Evolutionary conservation across 169 alveolate species (phyloP), one percentile per base, ranked within the genome.

Genomic region (Plasmodium vinckei): DNA sequence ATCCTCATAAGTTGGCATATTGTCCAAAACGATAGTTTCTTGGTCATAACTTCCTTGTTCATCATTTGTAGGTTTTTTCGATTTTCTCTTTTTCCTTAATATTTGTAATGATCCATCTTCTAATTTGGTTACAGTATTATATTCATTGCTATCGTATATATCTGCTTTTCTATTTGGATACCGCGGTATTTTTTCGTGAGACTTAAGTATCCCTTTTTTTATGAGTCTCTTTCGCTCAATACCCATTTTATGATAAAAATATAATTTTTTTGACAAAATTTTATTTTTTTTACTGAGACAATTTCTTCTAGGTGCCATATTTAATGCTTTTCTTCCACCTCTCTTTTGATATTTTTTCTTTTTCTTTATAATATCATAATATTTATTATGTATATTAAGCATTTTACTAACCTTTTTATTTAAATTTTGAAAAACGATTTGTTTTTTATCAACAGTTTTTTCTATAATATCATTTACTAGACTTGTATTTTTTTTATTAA

Each of bases 1-100:
- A 0, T 84, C 91, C 57, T 84, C 91, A 47, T 84, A 84, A 10
- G 91, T 84, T 12, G 91, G 91, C 91, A 84, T 84, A 44, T 57
- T 69, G 23, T 84, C 87, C 73, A 84, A 84, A 21, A 84, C 69
- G 47, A 84, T 84, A 44, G 91, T 84, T 23, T 84, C 87, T 49
- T 68, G 42, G 1, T 84, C 87, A 57, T 84, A 84, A 1, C 47
- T 13, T 84, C 49, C 49, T 61, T 63, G 54, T 7, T 84, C 73
- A 5, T 13, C 51, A n/a, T 42, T 69, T 57, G 17, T 57, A n/a
- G 21, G 33, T 25, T 69, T 84, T 60, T 69, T 84, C 23, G 91
- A 69, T 84, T 84, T 84, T 57, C 91, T 54, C 53, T 84, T 84
- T 72, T 84, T 84, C 12, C 75, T 67, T 69, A 84, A 42, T 23